A percentile compares a stretch with the other conserved stretches of the same genome.
These are phyloP conservation scores for Vitis hybrid DNA, from an alignment of 177 flowering plant species.

Conservation along the genomic window DNA sequence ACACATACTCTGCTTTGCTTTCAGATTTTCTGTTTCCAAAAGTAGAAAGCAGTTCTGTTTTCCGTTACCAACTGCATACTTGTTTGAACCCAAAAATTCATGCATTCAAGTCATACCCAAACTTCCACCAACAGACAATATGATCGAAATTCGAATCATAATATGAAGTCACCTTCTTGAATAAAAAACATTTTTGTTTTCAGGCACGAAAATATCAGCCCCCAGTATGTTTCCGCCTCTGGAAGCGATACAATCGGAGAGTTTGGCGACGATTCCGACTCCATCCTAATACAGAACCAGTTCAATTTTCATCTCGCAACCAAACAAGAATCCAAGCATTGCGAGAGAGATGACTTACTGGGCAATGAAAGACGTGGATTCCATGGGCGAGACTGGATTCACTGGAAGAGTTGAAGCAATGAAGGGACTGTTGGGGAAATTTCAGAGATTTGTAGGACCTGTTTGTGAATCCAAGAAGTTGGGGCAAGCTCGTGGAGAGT, in stretches of 20 bases:
- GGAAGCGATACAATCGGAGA: constrained; percentile 90
- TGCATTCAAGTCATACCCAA: background rate
- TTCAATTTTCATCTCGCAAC: constrained; percentile 12
- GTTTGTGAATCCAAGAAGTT: constrained; percentile 25
- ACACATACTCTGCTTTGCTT: no score
- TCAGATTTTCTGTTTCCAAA: no score
- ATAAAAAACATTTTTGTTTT: constrained; percentile 80
- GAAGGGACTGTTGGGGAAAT: constrained; percentile 24
- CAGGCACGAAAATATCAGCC: constrained; percentile 87
- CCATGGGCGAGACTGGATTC: constrained; percentile 46
- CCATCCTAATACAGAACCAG: constrained; percentile 50
- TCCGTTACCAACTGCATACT: no score
- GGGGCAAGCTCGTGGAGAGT: constrained; percentile 21
- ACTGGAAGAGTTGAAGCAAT: constrained; percentile 22
- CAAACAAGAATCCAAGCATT: background rate
- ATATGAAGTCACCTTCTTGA: constrained; percentile 48
- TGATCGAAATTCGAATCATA: background rate
- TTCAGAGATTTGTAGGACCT: constrained; percentile 36
- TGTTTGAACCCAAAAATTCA: no score
- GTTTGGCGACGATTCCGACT: constrained; percentile 86
- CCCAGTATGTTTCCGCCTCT: constrained; percentile 83
- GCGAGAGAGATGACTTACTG: constrained; percentile 37
- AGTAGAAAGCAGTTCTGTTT: no score
- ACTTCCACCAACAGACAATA: background rate
- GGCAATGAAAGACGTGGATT: constrained; percentile 83